These are phyloP conservation scores for Cytidiella melzeri DNA, from an alignment of 768 basidiomycete genomes.

Conservation along the genomic window DNA sequence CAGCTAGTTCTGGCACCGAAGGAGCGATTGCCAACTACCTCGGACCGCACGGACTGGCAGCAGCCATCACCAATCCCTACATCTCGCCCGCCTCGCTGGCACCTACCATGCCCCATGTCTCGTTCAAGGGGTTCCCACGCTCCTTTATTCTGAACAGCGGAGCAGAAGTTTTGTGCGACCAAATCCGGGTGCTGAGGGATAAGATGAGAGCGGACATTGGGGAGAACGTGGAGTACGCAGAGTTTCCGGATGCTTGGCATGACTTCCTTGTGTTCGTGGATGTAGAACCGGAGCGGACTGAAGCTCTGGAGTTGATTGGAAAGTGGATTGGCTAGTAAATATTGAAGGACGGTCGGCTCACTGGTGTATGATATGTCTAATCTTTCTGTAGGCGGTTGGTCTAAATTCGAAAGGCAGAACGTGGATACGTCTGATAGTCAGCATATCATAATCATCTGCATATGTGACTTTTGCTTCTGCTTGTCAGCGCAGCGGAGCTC, in stretches of 20 bases:
- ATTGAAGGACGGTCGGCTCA: no score
- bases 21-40: background rate
- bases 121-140: constrained; percentile 25
- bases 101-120: background rate
- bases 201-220: constrained; percentile 27
- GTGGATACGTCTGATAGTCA: no score
- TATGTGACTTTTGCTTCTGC: no score
- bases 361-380: no score
- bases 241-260: constrained; percentile 24
- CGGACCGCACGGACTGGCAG: background rate
- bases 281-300: constrained; percentile 21
- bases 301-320: constrained; percentile 11
- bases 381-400: no score
- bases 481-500: no score
- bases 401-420: no score
- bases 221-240: constrained; percentile 20
- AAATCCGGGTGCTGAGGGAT: constrained; percentile 24
- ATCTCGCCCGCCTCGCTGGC: constrained; percentile 6
- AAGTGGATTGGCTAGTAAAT: constrained; percentile 7
- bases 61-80: background rate
- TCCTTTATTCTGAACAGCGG: constrained; percentile 25
- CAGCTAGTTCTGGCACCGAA: background rate
- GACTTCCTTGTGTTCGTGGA: constrained; percentile 17
- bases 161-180: constrained; percentile 29
- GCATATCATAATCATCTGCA: no score